Conservation (phyloP, 805 yeast genomes). For the Saturnispora halmiae region DNA sequence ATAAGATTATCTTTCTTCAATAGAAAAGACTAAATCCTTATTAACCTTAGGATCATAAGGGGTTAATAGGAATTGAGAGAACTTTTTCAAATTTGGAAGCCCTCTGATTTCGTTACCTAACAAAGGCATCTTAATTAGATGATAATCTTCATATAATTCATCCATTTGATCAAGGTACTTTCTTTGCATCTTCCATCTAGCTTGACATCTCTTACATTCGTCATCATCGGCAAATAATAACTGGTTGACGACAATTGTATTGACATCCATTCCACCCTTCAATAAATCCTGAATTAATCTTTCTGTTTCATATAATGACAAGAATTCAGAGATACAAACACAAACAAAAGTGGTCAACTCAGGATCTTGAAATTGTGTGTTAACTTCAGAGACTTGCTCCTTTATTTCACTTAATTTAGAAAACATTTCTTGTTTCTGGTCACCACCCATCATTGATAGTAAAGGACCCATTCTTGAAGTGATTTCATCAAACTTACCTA, state of each 20-base stretch:
- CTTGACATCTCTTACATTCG: constrained; percentile 80
- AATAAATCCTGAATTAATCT: constrained; percentile 94
- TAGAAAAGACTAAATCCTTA: constrained; percentile 41
- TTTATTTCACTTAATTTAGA: constrained; percentile 74
- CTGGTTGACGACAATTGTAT: constrained; percentile 93
- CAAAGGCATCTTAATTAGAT: constrained; percentile 89
- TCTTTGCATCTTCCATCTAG: constrained; percentile 93
- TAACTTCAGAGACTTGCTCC: constrained; percentile 74
- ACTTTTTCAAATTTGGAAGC: constrained; percentile 69
- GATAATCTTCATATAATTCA: constrained; percentile 95
- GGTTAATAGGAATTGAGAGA: constrained; percentile 69
- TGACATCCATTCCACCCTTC: constrained; percentile 92
- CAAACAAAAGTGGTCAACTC: constrained; percentile 92
- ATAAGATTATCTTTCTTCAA: constrained; percentile 35
- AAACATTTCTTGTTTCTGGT: constrained; percentile 59
- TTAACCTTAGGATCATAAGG: constrained; percentile 69
- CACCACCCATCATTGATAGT: constrained; percentile 69
- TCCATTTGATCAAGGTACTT: constrained; percentile 92
- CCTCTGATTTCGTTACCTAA: constrained; percentile 95
- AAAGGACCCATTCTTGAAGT: constrained; percentile 86
- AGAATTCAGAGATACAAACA: constrained; percentile 95
- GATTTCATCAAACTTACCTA: constrained; percentile 79
- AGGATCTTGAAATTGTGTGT: constrained; percentile 91
- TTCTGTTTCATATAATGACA: constrained; percentile 94
- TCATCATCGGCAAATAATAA: constrained; percentile 77